Percentiles rank a stretch among this genome's conserved stretches.
phyloP scores from a whole-genome alignment of 169 alveolate species.

The Plasmodium knowlesi region DNA sequence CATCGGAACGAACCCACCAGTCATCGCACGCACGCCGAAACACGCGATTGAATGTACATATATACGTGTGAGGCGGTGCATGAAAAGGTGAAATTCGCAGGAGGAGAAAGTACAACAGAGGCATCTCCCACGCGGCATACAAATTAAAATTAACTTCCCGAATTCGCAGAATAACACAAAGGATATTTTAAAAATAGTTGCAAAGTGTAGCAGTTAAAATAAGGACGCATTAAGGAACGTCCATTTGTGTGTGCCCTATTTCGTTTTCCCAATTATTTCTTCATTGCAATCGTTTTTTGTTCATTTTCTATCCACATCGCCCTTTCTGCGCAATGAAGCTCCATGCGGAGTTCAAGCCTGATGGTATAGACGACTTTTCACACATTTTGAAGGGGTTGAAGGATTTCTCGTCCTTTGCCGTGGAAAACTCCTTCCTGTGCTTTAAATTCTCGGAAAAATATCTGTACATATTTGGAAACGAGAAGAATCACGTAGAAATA shows the following conservation, averaged over 20 bases:
- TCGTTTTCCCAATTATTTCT: background rate
- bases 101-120: background rate
- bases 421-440: slow-evolving; percentile 52
- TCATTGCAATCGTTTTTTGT: background rate
- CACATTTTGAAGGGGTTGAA: slow-evolving; percentile 50
- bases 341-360: slow-evolving; percentile 72
- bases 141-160: background rate
- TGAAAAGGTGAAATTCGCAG: background rate
- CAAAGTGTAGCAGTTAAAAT: background rate
- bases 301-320: background rate
- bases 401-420: slow-evolving; percentile 61
- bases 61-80: background rate
- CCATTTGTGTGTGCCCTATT: background rate
- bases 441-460: slow-evolving; percentile 71
- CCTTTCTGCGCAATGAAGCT: slow-evolving; percentile 20
- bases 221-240: background rate
- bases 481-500: slow-evolving; percentile 71
- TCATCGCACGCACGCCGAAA: background rate
- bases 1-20: background rate
- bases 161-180: background rate
- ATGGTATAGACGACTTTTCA: slow-evolving; percentile 54
- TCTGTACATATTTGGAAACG: slow-evolving; percentile 60
- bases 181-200: background rate
- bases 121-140: background rate
- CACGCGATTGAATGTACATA: background rate